Base-by-base conservation (phyloP, 1,139 yeast species). In the Pneumocystis carinii region DNA sequence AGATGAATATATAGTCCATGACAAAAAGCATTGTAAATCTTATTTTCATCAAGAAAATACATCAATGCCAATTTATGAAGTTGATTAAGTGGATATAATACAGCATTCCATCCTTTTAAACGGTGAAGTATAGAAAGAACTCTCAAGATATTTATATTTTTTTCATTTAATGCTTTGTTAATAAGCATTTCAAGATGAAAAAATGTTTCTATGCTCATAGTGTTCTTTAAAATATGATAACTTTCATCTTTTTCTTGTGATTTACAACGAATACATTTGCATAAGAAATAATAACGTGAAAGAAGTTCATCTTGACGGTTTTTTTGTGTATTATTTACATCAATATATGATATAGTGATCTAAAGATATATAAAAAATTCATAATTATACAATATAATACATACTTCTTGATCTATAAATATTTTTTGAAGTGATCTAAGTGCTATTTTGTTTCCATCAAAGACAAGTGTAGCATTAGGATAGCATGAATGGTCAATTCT, bases 401-500 rank as follows among this genome's bases (percentile, higher is more conserved):
- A 19, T 48, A 66, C 53, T 64, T 76, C 77, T 32, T 71, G 71
- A 14, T 69, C 69, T 1, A 65, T 56, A 0, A 58, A 56, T n/a
- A 77, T 68, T 2, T 67, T 65, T 6, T 67, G 64, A 24, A 70
- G 67, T 2, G 75, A 68, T 10, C 63, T 61, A 5, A 76, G 61
- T 24, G 64, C 61, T 3, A 68, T 65, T 6, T 61, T 64, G 2
- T 68, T 64, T 4, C 68, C 65, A 24, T 67, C 65, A 66, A 73
- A 72, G 4, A 72, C 64, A 7, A 72, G 61, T 8, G 69, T 64
- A 41, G 74, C 71, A 64, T 78, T 73, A 3, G 75, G 75, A 15
- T 67, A 66, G 65, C 76, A 73, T 3, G 74, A 72, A 65, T 73
- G 75, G 62, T 73, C 73, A 59, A 73, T 69, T 61, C 77, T 66